Evolutionary conservation across 1,139 yeast genomes (phyloP).

Genomic region (Debaryomyces nepalensis): DNA sequence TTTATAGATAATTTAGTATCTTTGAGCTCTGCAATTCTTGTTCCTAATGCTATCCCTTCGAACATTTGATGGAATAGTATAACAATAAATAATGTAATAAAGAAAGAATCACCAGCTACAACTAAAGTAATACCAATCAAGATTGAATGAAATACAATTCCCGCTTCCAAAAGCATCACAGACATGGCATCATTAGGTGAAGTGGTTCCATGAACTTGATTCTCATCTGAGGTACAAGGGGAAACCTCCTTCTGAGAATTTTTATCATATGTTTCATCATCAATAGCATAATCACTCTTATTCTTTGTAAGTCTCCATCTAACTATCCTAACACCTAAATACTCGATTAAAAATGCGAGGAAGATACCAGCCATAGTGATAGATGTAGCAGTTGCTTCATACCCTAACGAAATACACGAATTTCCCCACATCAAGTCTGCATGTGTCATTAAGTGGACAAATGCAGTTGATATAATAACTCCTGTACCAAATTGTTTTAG

Average conservation of each 20-base stretch:
- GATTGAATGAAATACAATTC: constrained; percentile 33
- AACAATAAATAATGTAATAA: constrained; percentile 25
- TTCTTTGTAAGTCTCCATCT: background rate
- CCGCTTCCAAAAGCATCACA: constrained; percentile 26
- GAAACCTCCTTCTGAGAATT: too few relatives aligned
- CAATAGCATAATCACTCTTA: background rate
- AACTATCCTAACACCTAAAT: constrained; percentile 18
- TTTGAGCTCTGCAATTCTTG: constrained; percentile 22
- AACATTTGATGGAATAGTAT: constrained; percentile 26
- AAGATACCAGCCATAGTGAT: constrained; percentile 40
- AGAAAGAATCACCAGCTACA: constrained; percentile 32
- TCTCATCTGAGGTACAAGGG: too few relatives aligned
- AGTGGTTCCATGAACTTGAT: background rate
- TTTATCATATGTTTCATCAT: constrained; percentile 2
- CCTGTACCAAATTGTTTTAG: constrained; percentile 37
- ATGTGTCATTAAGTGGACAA: constrained; percentile 29
- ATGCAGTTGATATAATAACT: constrained; percentile 32
- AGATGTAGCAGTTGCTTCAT: constrained; percentile 38
- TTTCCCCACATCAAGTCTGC: constrained; percentile 32
- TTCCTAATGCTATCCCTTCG: constrained; percentile 25
- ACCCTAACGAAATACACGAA: constrained; percentile 25
- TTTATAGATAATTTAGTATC: constrained; percentile 15
- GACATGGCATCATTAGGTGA: constrained; percentile 20
- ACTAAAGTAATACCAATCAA: constrained; percentile 31
- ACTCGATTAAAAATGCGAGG: constrained; percentile 36